Conservation (phyloP, 1,284 basidiomycete species). For the Ustilago loliicola region DNA sequence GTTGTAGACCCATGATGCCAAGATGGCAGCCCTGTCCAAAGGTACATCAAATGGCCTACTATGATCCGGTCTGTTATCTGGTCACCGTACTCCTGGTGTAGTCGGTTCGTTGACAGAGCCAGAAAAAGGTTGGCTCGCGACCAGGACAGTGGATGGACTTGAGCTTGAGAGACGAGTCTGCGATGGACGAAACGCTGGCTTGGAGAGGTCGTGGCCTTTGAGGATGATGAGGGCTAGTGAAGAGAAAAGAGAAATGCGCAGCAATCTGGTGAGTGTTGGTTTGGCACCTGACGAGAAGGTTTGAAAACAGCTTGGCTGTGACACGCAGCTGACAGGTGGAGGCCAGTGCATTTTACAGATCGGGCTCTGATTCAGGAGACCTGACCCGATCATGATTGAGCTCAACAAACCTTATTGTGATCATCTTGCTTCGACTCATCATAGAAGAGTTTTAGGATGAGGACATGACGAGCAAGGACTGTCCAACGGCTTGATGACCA, state of each 20-base stretch:
- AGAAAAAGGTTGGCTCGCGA: neutral
- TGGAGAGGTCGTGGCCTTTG: no score
- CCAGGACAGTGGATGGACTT: neutral
- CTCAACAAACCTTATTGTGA: neutral
- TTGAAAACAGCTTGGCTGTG: neutral
- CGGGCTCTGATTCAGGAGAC: slow-evolving; percentile 5
- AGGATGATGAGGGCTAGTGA: neutral
- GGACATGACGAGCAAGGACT: no score
- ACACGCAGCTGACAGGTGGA: slow-evolving; percentile 27
- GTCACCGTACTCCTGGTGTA: no score
- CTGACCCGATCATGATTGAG: neutral
- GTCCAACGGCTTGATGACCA: no score
- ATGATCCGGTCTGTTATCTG: neutral
- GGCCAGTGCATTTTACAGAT: slow-evolving; percentile 38
- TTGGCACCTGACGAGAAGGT: slow-evolving; percentile 1
- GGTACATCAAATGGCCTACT: neutral
- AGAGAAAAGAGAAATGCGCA: neutral
- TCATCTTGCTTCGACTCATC: neutral
- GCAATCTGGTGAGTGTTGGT: neutral
- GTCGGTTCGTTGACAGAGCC: no score
- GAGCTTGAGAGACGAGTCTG: neutral
- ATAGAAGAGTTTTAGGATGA: no score
- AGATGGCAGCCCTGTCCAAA: neutral
- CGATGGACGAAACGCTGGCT: neutral
- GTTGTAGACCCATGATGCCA: slow-evolving; percentile 25